Evolutionary conservation across 768 basidiomycete species (phyloP).

Genomic region (Daedaleopsis nitida): DNA sequence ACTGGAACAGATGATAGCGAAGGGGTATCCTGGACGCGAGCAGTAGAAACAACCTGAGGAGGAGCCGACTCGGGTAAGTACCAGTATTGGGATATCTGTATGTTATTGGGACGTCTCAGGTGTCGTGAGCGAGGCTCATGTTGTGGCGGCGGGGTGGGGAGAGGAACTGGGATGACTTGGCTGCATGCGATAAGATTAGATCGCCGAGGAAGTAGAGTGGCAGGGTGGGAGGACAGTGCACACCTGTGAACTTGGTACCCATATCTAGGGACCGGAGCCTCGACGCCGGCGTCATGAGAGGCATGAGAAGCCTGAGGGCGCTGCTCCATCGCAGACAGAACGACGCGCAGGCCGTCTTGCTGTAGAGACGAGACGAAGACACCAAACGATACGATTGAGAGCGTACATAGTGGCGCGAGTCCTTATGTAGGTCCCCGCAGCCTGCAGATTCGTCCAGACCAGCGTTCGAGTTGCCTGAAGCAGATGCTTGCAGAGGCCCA

Average conservation of each 20-base stretch:
- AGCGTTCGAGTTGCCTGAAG: slow-evolving; percentile 2
- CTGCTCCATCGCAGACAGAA: neutral
- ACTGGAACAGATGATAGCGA: neutral
- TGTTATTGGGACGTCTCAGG: neutral
- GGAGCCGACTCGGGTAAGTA: neutral
- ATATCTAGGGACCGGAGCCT: neutral
- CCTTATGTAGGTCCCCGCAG: neutral
- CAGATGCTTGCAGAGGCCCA: neutral
- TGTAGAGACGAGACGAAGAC: neutral
- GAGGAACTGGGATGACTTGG: neutral
- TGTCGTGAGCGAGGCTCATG: neutral
- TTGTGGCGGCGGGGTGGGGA: neutral
- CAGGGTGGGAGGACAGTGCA: neutral
- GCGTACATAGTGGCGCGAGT: neutral
- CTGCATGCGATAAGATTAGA: neutral
- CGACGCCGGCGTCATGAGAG: neutral
- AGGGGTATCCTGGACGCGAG: neutral
- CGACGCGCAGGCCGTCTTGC: neutral
- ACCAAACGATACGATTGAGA: neutral
- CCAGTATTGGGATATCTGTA: neutral
- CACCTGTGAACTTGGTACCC: neutral
- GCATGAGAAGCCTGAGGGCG: neutral
- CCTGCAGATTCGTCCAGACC: neutral
- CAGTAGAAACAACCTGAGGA: neutral
- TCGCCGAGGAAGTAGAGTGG: neutral